These are phyloP conservation scores for Ramaria sp. DNA, from an alignment of 768 basidiomycete species.

Conservation along the genomic window DNA sequence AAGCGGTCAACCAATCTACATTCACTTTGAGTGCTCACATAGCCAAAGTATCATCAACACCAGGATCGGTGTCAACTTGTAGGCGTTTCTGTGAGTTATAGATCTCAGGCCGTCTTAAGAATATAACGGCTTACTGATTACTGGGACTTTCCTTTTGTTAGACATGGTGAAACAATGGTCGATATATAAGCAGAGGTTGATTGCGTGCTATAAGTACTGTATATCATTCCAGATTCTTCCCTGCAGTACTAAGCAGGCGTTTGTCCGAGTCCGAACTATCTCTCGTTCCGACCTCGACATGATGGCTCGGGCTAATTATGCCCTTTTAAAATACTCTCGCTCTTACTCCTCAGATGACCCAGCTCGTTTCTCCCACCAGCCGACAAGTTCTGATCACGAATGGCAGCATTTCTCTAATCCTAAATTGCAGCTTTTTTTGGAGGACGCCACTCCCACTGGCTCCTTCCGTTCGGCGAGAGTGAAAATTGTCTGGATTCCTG, in stretches of 20 bases:
- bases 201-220: too few relatives aligned
- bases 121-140: slow-evolving; percentile 48
- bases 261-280: too few relatives aligned
- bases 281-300: background rate
- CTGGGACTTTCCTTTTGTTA: slow-evolving; percentile 28
- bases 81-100: background rate
- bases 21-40: slow-evolving; percentile 38
- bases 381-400: slow-evolving; percentile 1
- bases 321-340: slow-evolving; percentile 5
- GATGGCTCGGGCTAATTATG: background rate
- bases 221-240: too few relatives aligned
- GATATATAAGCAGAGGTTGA: too few relatives aligned
- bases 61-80: slow-evolving; percentile 78
- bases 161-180: background rate
- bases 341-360: slow-evolving; percentile 1
- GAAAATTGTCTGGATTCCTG: background rate
- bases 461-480: background rate
- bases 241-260: too few relatives aligned
- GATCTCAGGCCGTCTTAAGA: background rate
- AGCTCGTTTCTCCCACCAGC: background rate
- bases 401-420: slow-evolving; percentile 8
- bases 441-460: background rate
- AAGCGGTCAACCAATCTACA: background rate
- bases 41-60: slow-evolving; percentile 73
- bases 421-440: background rate